phyloP scores from a whole-genome alignment of 495 filamentous ascomycete species.

The Penicillium bovifimosum region DNA sequence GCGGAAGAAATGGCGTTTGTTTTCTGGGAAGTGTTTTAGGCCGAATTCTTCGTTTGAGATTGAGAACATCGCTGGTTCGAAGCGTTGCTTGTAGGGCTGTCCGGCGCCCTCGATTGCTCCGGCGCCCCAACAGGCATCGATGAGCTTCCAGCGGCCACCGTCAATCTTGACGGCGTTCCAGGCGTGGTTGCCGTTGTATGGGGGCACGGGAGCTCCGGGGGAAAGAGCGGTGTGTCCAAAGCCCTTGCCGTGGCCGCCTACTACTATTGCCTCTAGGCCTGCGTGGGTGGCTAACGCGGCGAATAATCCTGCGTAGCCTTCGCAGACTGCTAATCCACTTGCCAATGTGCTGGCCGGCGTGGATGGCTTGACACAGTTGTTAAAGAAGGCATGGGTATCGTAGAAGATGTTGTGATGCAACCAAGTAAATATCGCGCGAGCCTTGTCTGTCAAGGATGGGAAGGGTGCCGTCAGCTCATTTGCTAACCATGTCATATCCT shows the following conservation, averaged over 20 bases:
- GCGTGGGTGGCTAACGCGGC: conserved; percentile 64
- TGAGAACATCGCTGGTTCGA: conserved; percentile 67
- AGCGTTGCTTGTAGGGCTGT: conserved; percentile 57
- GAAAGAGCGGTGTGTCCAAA: conserved; percentile 57
- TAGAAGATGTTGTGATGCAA: conserved; percentile 90
- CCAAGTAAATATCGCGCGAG: conserved; percentile 89
- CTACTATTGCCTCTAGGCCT: conserved; percentile 64
- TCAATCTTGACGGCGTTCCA: conserved; percentile 93
- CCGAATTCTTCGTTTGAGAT: conserved; percentile 80
- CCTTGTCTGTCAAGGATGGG: conserved; percentile 77
- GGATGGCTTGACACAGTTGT: conserved; percentile 56
- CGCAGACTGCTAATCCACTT: conserved; percentile 79
- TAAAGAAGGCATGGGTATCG: conserved; percentile 72
- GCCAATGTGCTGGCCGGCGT: conserved; percentile 63
- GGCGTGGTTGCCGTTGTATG: conserved; percentile 62
- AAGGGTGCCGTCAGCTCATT: conserved; percentile 74
- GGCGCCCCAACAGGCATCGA: conserved; percentile 92
- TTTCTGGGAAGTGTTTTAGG: conserved; percentile 65
- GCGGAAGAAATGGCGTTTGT: conserved; percentile 65
- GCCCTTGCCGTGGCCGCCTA: conserved; percentile 84
- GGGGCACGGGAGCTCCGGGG: conserved; percentile 53
- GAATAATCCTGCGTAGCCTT: conserved; percentile 86
- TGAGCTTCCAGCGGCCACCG: conserved; percentile 79
- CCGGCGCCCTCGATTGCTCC: conserved; percentile 51
- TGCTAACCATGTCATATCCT: conserved; percentile 66